Conservation (phyloP, 176 grass and related monocot species). For the Puccinellia tenuiflora region DNA sequence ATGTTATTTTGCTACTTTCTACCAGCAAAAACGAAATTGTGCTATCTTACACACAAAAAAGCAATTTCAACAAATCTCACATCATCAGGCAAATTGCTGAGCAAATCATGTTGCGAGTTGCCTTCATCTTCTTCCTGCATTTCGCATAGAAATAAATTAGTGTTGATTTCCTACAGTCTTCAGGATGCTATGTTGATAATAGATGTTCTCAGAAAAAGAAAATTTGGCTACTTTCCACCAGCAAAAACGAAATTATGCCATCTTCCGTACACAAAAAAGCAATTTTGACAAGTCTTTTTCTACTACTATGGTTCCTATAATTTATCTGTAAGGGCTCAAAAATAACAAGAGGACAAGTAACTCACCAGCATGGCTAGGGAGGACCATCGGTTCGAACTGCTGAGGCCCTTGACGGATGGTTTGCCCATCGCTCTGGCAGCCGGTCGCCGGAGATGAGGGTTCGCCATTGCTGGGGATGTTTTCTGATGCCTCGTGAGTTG, state of each 20-base stretch:
- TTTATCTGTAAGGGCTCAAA: background rate
- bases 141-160: background rate
- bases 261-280: background rate
- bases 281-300: background rate
- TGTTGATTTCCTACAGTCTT: background rate
- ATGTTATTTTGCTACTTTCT: background rate
- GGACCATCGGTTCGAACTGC: background rate
- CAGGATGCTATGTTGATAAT: background rate
- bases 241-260: background rate
- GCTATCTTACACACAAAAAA: no score
- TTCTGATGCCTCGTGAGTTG: background rate
- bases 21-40: background rate
- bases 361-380: background rate
- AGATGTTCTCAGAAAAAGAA: no score
- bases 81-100: background rate
- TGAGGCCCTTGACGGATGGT: background rate
- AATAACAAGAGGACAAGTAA: background rate
- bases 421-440: background rate
- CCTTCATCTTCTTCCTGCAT: background rate
- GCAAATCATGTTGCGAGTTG: background rate
- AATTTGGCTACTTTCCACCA: background rate
- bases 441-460: background rate
- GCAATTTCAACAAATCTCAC: no score
- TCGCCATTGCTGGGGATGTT: background rate
- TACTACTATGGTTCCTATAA: background rate